phyloP scores from a whole-genome alignment of 768 basidiomycete species.

The Asterophora parasitica region DNA sequence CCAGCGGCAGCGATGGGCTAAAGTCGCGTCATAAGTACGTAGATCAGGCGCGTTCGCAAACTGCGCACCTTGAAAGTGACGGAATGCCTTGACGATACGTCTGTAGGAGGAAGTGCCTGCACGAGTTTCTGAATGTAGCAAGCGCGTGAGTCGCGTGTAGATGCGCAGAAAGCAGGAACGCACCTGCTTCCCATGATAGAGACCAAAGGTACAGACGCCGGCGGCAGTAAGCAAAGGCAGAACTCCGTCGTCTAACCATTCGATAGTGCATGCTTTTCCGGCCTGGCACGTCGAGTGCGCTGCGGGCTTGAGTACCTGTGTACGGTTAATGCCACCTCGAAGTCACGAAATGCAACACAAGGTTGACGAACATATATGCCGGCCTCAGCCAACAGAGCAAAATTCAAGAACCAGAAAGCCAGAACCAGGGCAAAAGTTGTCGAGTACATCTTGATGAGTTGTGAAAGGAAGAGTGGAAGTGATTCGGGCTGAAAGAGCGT shows the following conservation, averaged over 20 bases:
- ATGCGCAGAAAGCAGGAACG: conserved; percentile 13
- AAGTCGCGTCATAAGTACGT: neutral
- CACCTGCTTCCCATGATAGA: conserved; percentile 57
- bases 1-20: conserved; percentile 57
- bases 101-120: conserved; percentile 51
- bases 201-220: conserved; percentile 47
- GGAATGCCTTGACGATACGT: conserved; percentile 44
- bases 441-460: conserved; percentile 13
- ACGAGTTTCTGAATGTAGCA: conserved; percentile 41
- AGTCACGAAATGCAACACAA: neutral
- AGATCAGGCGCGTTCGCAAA: neutral
- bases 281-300: conserved; percentile 43
- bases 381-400: conserved; percentile 27
- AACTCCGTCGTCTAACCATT: conserved; percentile 63
- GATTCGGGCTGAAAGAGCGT: conserved; percentile 6
- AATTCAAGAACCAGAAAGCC: conserved; percentile 22
- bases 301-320: conserved; percentile 45
- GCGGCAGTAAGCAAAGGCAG: conserved; percentile 44
- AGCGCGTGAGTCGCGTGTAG: conserved; percentile 1
- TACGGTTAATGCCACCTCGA: neutral
- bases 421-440: conserved; percentile 14
- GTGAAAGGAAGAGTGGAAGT: conserved; percentile 1
- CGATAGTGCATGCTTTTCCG: conserved; percentile 47
- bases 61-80: conserved; percentile 52
- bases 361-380: conserved; percentile 35